Conservation (phyloP, 306 rosid genomes). For the Cotoneaster glaucophyllus region DNA sequence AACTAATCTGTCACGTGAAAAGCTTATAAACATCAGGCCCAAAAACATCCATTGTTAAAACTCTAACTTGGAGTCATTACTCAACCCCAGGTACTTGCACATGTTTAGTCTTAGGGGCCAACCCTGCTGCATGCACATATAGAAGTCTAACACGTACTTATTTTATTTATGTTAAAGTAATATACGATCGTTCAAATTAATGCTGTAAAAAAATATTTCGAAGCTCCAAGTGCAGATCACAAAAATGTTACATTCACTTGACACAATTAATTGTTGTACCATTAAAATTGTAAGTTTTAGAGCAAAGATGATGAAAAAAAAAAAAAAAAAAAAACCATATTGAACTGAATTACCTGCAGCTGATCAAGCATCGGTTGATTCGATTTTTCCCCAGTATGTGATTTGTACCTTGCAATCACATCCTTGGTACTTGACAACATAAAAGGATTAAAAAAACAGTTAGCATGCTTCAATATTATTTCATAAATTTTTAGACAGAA, state of each 20-base stretch:
- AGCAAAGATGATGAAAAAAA: not conserved
- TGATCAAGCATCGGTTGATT: constrained; percentile 19
- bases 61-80: too few species aligned
- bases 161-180: not conserved
- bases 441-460: not conserved
- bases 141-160: not conserved
- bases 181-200: not conserved
- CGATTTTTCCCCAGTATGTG: constrained; percentile 4
- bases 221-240: not conserved
- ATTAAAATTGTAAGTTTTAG: too few species aligned
- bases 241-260: not conserved
- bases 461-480: not conserved
- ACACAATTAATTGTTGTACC: not conserved
- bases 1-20: not conserved
- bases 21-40: not conserved
- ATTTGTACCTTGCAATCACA: constrained; percentile 21
- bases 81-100: not conserved
- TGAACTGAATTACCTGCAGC: constrained; percentile 22
- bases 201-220: not conserved
- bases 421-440: constrained; percentile 24
- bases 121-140: not conserved
- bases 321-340: not conserved
- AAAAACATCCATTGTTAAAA: not conserved
- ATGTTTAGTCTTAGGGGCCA: not conserved
- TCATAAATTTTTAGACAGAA: not conserved